Base-by-base conservation (phyloP, 176 grass and related monocot genomes). In the Dendrocalamus sinicus region DNA sequence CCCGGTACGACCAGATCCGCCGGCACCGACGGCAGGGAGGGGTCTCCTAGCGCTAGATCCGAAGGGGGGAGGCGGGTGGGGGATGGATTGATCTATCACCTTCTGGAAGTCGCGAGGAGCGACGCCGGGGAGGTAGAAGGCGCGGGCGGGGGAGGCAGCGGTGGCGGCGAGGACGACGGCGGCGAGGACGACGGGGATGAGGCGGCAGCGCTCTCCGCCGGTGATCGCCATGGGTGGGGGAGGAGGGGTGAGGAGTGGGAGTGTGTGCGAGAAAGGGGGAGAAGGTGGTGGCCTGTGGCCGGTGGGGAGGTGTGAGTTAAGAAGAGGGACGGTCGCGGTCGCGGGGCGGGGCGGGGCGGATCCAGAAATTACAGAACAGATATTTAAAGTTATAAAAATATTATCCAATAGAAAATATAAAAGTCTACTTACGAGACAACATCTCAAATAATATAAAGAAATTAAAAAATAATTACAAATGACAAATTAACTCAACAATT, bases 111-210 rank as follows among this genome's bases (percentile, higher is more conserved):
- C 90, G 57, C 88, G 93, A 22, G 93, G 93, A 23, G 93, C 88
- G 26, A 95, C 93, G 72, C 93, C 93, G 59, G 93, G 93, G 52
- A 95, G 90, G 88, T 95, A 95, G 93, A 95, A 95, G 76, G 83
- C 93, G 72, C 46, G 20, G 28, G 83, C 75, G n/a, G 88, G 83
- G 32, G 61, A 43, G 62, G 16, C 47, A 52, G 72, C 55, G 2
- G 54, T 16, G 57, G 71, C 16, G 32, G 77, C 50, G 2, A 86
- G 57, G 53, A 86, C 32, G 30, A 76, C 6, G 77, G 52, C 70
- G 22, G 67, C 0, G 45, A 83, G 50, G 59, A 81, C 1, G 16
- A 19, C 5, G 39, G 60, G 51, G 41, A 61, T 19, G 32, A 67
- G 74, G 52, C 51, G 3, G 41, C 48, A 23, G 20, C 66, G 48